Percentiles rank a stretch among this genome's conserved stretches.
Evolutionary conservation across 768 basidiomycete species (phyloP).

Genomic region (Rhodotorula diobovata): DNA sequence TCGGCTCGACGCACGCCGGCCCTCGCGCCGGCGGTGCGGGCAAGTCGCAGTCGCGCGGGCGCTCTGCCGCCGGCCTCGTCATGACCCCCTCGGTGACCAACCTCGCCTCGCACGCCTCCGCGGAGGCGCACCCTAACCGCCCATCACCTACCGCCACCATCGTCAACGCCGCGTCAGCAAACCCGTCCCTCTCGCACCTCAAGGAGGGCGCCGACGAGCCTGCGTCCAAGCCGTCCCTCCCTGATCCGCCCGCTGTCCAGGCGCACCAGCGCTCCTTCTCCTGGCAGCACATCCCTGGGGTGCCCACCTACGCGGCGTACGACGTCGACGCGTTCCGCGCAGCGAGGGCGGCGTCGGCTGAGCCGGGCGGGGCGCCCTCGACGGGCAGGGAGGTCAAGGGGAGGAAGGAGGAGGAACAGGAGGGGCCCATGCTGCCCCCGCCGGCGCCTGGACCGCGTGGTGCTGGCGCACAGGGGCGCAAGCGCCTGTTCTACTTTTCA

Average conservation of each 20-base stretch:
- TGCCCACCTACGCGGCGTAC: slow-evolving; percentile 1
- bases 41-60: background rate
- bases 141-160: background rate
- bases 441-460: background rate
- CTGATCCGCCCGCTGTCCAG: background rate
- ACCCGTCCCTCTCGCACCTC: slow-evolving; percentile 13
- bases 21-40: background rate
- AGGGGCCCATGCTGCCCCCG: background rate
- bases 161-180: slow-evolving; percentile 4
- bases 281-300: background rate
- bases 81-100: slow-evolving; percentile 7
- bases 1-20: slow-evolving; percentile 4
- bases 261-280: background rate
- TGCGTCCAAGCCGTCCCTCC: background rate
- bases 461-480: background rate
- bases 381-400: background rate
- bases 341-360: background rate
- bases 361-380: background rate
- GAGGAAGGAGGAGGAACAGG: background rate
- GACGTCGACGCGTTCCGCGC: slow-evolving; percentile 11
- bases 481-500: slow-evolving; percentile 15
- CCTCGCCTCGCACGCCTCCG: background rate
- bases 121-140: no score
- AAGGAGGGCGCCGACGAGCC: background rate
- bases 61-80: background rate